phyloP scores from a whole-genome alignment of 2,329 filamentous ascomycete species.

The Chaetomium sp. region DNA sequence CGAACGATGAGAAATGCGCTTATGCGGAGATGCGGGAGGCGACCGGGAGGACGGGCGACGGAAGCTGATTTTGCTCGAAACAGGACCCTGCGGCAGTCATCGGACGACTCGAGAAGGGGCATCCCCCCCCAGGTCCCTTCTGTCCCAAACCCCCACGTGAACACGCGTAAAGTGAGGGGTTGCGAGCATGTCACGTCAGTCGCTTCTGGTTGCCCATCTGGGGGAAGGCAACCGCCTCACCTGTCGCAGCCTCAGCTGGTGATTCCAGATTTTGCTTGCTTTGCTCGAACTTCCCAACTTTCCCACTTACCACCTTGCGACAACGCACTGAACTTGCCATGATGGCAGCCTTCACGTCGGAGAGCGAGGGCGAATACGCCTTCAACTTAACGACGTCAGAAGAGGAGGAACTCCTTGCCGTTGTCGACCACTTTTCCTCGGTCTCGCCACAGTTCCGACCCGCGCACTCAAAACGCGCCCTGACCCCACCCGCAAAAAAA shows the following conservation, averaged over 20 bases:
- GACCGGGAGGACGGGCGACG: too few species aligned
- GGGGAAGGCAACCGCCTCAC: too few species aligned
- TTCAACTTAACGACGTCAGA: slow-evolving; percentile 44
- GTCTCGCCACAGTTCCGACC: slow-evolving; percentile 6
- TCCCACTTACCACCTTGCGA: not conserved
- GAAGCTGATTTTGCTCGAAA: not conserved
- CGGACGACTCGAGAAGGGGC: too few species aligned
- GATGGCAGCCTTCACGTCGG: slow-evolving; percentile 18
- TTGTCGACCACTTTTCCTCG: slow-evolving; percentile 16
- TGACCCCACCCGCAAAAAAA: not conserved
- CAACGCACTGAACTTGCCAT: slow-evolving; percentile 1
- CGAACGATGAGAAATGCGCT: not conserved
- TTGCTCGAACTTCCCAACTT: not conserved
- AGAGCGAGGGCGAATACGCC: slow-evolving; percentile 35
- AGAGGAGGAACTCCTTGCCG: slow-evolving; percentile 35
- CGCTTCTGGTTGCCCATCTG: too few species aligned
- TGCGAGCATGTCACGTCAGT: too few species aligned
- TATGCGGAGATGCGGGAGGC: not conserved
- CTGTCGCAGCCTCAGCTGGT: not conserved
- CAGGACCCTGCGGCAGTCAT: not conserved
- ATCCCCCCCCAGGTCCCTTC: not conserved
- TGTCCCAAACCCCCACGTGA: slow-evolving; percentile 6
- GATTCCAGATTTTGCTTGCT: not conserved
- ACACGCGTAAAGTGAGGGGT: not conserved
- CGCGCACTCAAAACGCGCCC: not conserved